A percentile compares a stretch with the other conserved stretches of the same genome.
These are phyloP conservation scores for Croton laevigatus DNA, from an alignment of 441 rosid species.

Conservation along the genomic window DNA sequence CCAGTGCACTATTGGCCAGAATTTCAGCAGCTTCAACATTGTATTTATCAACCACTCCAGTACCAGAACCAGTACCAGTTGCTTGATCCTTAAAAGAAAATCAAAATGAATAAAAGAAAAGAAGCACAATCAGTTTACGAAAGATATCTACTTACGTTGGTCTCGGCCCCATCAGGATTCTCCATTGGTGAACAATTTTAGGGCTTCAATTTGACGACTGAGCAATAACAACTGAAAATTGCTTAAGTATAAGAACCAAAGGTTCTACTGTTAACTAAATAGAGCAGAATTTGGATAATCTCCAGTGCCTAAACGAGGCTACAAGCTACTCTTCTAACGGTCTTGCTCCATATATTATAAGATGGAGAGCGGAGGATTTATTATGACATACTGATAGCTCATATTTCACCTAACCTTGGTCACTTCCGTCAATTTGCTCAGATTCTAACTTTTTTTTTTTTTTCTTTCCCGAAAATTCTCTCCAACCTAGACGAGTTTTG, in stretches of 20 bases:
- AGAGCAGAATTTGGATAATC: too few species aligned
- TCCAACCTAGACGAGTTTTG: too few species aligned
- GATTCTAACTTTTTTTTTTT: too few species aligned
- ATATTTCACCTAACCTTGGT: too few species aligned
- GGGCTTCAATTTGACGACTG: not conserved
- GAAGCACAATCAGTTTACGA: not conserved
- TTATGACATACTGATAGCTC: too few species aligned
- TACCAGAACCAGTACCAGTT: slow-evolving; percentile 9
- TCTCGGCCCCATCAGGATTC: not conserved
- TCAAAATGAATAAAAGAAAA: not conserved
- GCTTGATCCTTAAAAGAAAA: slow-evolving; percentile 18
- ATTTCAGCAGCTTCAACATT: slow-evolving; percentile 71
- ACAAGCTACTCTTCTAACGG: too few species aligned
- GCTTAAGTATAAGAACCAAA: not conserved
- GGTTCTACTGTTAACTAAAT: too few species aligned
- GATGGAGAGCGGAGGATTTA: too few species aligned
- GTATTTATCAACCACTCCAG: slow-evolving; percentile 55
- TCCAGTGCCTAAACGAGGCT: too few species aligned
- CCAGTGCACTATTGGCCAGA: slow-evolving; percentile 67
- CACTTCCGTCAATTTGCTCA: too few species aligned
- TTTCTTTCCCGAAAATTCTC: too few species aligned
- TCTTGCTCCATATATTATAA: too few species aligned
- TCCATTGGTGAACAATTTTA: not conserved
- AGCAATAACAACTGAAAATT: not conserved
- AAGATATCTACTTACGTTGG: not conserved